Conservation (phyloP, 164 flowering plant genomes). For the Amborella trichopoda region DNA sequence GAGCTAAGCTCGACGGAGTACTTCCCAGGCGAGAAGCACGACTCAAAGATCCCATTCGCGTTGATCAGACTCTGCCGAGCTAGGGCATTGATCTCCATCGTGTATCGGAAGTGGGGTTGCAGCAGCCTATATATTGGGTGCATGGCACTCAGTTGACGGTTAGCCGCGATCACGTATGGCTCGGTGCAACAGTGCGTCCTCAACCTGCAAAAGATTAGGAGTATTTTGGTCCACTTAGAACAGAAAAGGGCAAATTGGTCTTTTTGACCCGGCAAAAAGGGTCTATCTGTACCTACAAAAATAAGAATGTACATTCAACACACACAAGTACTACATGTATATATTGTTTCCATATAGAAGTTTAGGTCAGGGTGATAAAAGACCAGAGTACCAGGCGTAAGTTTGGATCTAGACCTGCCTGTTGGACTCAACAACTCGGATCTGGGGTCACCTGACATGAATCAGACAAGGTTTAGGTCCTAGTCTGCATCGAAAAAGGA, state of each 20-base stretch:
- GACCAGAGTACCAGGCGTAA: not conserved
- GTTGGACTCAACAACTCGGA: too few relatives aligned
- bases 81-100: constrained; percentile 21
- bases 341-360: not conserved
- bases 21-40: constrained; percentile 12
- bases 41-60: constrained; percentile 22
- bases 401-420: too few relatives aligned
- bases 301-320: not conserved
- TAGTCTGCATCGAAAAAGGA: too few relatives aligned
- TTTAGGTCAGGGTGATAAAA: not conserved
- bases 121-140: constrained; percentile 20
- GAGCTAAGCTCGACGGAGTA: constrained; percentile 21
- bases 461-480: too few relatives aligned
- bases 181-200: constrained; percentile 16
- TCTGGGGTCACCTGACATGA: too few relatives aligned
- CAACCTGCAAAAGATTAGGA: constrained; percentile 11
- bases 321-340: not conserved
- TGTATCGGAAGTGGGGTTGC: constrained; percentile 18
- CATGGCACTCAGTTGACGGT: constrained; percentile 18
- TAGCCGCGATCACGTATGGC: constrained; percentile 20
- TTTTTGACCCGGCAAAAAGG: too few relatives aligned
- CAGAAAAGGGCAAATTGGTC: not conserved
- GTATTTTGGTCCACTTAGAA: not conserved
- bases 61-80: constrained; percentile 18
- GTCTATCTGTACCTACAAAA: too few relatives aligned